Evolutionary conservation across 176 grass and related monocot genomes (phyloP).

Genomic region (Melocanna baccifera): DNA sequence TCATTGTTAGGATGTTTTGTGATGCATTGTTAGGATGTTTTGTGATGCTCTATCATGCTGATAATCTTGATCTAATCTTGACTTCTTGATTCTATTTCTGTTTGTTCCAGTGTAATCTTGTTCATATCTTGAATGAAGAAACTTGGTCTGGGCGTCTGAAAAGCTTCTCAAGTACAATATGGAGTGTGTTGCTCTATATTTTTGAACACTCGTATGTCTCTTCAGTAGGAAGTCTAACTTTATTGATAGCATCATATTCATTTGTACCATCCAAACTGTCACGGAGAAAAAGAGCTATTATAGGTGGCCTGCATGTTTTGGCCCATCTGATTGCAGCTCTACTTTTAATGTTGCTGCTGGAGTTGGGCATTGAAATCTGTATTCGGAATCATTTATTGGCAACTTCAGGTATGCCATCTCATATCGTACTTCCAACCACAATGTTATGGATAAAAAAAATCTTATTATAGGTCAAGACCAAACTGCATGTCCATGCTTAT

Average conservation of each 20-base stretch:
- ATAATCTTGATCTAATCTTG: not conserved
- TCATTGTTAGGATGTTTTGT: not conserved
- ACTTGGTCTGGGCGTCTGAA: slow-evolving; percentile 62
- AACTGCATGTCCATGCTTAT: not conserved
- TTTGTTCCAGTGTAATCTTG: slow-evolving; percentile 78
- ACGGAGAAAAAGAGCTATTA: slow-evolving; percentile 65
- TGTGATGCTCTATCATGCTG: not conserved
- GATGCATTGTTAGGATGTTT: not conserved
- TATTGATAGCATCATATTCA: slow-evolving; percentile 66
- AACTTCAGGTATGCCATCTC: slow-evolving; percentile 73
- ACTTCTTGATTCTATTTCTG: slow-evolving; percentile 34
- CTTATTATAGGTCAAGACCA: not conserved
- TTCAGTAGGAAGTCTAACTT: slow-evolving; percentile 58
- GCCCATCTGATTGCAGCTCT: slow-evolving; percentile 81
- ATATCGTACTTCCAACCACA: slow-evolving; percentile 3
- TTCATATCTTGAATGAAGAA: slow-evolving; percentile 75
- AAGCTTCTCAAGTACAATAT: slow-evolving; percentile 77
- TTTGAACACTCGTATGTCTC: slow-evolving; percentile 92
- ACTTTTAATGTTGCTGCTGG: slow-evolving; percentile 92
- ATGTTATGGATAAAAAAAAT: not conserved
- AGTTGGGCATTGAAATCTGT: slow-evolving; percentile 94
- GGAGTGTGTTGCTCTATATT: slow-evolving; percentile 75
- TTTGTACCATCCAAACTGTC: slow-evolving; percentile 95
- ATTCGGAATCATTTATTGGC: slow-evolving; percentile 87
- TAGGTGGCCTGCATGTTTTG: slow-evolving; percentile 80